phyloP scores from a whole-genome alignment of 2,329 filamentous ascomycete species.

The Colletotrichum cuscutae region DNA sequence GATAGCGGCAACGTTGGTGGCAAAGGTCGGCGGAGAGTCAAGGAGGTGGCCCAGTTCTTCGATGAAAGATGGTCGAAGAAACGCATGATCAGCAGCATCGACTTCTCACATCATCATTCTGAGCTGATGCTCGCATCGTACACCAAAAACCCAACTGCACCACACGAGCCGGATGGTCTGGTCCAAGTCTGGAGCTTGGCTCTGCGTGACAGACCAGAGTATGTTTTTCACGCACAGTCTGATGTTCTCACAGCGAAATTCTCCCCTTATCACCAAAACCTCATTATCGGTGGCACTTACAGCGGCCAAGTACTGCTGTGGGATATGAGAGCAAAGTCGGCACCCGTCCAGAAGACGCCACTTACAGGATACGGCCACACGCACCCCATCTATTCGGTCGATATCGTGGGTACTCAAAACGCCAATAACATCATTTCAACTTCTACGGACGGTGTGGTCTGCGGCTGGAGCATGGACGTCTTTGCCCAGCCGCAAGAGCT shows the following conservation, averaged over 20 bases:
- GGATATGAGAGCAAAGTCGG: constrained; percentile 91
- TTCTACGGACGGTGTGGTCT: constrained; percentile 95
- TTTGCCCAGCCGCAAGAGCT: constrained; percentile 96
- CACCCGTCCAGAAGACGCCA: constrained; percentile 94
- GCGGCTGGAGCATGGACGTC: constrained; percentile 98
- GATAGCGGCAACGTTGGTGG: constrained; percentile 76
- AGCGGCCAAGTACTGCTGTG: constrained; percentile 96
- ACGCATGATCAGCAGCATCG: constrained; percentile 94
- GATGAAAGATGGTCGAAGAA: constrained; percentile 97
- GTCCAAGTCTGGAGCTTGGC: constrained; percentile 98
- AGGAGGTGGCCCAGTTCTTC: constrained; percentile 92
- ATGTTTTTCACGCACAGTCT: constrained; percentile 94
- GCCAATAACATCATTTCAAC: constrained; percentile 98
- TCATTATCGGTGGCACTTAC: constrained; percentile 96
- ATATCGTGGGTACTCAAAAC: constrained; percentile 97
- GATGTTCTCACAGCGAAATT: constrained; percentile 97
- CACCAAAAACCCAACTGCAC: constrained; percentile 95
- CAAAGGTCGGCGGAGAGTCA: constrained; percentile 79
- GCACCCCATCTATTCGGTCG: constrained; percentile 94
- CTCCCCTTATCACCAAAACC: constrained; percentile 97
- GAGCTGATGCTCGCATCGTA: constrained; percentile 95
- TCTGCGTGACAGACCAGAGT: constrained; percentile 93
- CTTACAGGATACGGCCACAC: constrained; percentile 95
- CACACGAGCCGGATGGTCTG: constrained; percentile 91
- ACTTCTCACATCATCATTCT: constrained; percentile 95